Conservation (phyloP, 768 basidiomycete species). For the Tricholoma furcatifolium region DNA sequence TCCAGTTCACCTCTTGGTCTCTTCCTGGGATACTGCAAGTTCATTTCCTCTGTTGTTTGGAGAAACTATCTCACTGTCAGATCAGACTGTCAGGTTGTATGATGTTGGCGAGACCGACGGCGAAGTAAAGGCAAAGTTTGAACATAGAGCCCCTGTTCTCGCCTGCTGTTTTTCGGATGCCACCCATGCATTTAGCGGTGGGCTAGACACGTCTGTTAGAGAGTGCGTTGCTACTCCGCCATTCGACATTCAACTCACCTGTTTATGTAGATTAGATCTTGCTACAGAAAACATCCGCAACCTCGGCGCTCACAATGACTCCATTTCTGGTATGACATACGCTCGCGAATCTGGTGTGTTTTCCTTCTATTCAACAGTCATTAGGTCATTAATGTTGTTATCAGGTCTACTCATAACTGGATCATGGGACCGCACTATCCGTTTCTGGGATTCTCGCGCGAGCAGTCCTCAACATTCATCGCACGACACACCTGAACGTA, state of each 20-base stretch:
- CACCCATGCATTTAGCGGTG: slow-evolving; percentile 77
- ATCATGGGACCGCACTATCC: slow-evolving; percentile 90
- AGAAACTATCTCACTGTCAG: neutral
- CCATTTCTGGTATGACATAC: slow-evolving; percentile 77
- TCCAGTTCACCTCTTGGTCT: slow-evolving; percentile 76
- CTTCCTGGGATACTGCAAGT: slow-evolving; percentile 84
- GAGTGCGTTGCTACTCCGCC: slow-evolving; percentile 52
- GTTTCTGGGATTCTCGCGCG: slow-evolving; percentile 83
- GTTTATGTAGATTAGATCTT: slow-evolving; percentile 65
- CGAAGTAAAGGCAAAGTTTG: slow-evolving; percentile 77
- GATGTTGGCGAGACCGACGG: slow-evolving; percentile 63
- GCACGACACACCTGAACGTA: slow-evolving; percentile 74
- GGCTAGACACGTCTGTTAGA: slow-evolving; percentile 79
- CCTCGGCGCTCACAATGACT: slow-evolving; percentile 79
- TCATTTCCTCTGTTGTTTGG: neutral
- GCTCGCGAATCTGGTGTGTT: slow-evolving; percentile 61
- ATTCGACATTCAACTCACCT: neutral
- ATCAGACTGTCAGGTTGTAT: slow-evolving; percentile 38
- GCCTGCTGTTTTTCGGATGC: slow-evolving; percentile 73
- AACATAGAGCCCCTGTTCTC: slow-evolving; percentile 88
- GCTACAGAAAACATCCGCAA: slow-evolving; percentile 66
- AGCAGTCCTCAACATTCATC: slow-evolving; percentile 55
- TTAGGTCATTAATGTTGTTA: neutral
- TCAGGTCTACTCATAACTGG: slow-evolving; percentile 78
- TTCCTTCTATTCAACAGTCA: neutral